These are phyloP conservation scores for Ramularia collo-cygni DNA, from an alignment of 2,329 filamentous ascomycete genomes.

Conservation along the genomic window DNA sequence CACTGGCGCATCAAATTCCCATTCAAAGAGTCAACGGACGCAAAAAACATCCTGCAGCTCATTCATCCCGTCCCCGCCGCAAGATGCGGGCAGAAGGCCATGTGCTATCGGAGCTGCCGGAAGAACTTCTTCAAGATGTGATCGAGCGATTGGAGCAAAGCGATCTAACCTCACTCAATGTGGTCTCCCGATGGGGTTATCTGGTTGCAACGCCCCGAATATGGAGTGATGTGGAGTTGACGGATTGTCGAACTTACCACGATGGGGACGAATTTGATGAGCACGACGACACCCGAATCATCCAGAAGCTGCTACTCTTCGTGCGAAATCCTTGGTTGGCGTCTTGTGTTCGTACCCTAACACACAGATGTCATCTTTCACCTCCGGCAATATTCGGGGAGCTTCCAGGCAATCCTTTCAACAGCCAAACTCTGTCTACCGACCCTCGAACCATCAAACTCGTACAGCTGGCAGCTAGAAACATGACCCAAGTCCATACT, in stretches of 20 bases:
- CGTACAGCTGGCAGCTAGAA: constrained; percentile 31
- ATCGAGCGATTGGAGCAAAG: constrained; percentile 28
- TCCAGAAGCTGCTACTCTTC: constrained; percentile 37
- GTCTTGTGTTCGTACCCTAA: constrained; percentile 37
- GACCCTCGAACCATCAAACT: constrained; percentile 36
- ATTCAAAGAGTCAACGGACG: too few species aligned
- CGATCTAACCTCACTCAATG: constrained; percentile 29
- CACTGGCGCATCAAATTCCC: too few species aligned
- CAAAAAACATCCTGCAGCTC: too few species aligned
- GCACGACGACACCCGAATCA: constrained; percentile 38
- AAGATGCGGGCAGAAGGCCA: too few species aligned
- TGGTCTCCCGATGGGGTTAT: constrained; percentile 32
- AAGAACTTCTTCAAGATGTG: constrained; percentile 37
- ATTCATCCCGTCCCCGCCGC: too few species aligned
- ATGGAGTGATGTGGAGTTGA: constrained; percentile 37
- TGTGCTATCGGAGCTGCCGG: constrained; percentile 28
- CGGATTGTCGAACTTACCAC: constrained; percentile 31
- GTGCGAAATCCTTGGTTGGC: constrained; percentile 37
- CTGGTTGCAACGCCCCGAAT: constrained; percentile 32
- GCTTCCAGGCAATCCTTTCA: constrained; percentile 35
- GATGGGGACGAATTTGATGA: constrained; percentile 23
- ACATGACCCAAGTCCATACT: constrained; percentile 39
- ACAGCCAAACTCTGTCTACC: constrained; percentile 33
- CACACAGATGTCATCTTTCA: constrained; percentile 42
- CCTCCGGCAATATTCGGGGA: constrained; percentile 40